These are phyloP conservation scores for Blastobotrys apis DNA, from an alignment of 1,139 yeast genomes.

Conservation along the genomic window DNA sequence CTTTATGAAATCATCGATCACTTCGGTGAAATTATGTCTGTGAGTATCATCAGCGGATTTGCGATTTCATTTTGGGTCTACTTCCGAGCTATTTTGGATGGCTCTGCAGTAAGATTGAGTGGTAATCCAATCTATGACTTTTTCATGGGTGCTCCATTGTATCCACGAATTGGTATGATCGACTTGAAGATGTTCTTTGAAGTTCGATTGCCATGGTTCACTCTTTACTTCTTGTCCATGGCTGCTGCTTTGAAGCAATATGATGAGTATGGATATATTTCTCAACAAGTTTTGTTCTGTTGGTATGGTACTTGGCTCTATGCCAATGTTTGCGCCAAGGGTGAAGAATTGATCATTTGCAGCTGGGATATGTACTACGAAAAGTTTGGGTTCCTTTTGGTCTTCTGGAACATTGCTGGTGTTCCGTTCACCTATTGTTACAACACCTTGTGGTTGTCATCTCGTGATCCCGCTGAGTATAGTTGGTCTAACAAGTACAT, in stretches of 20 bases:
- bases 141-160: constrained; percentile 96
- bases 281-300: constrained; percentile 71
- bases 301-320: constrained; percentile 87
- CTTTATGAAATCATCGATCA: constrained; percentile 69
- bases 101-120: constrained; percentile 74
- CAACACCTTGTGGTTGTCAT: constrained; percentile 75
- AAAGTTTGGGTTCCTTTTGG: constrained; percentile 95
- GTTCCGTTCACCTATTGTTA: constrained; percentile 98
- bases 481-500: constrained; percentile 62
- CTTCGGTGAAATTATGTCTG: constrained; percentile 90
- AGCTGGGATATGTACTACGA: constrained; percentile 99
- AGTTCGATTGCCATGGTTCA: constrained; percentile 96
- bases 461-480: constrained; percentile 81
- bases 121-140: constrained; percentile 87
- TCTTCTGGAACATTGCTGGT: constrained; percentile 98
- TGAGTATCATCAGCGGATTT: constrained; percentile 78
- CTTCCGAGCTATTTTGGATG: constrained; percentile 44
- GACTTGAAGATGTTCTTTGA: constrained; percentile 97
- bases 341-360: constrained; percentile 94
- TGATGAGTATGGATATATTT: constrained; percentile 72
- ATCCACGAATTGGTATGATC: constrained; percentile 88
- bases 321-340: constrained; percentile 96
- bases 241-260: constrained; percentile 74
- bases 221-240: constrained; percentile 70
- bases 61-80: constrained; percentile 66